These are phyloP conservation scores for Centaurea solstitialis DNA, from an alignment of 129 eudicot species.

Conservation along the genomic window DNA sequence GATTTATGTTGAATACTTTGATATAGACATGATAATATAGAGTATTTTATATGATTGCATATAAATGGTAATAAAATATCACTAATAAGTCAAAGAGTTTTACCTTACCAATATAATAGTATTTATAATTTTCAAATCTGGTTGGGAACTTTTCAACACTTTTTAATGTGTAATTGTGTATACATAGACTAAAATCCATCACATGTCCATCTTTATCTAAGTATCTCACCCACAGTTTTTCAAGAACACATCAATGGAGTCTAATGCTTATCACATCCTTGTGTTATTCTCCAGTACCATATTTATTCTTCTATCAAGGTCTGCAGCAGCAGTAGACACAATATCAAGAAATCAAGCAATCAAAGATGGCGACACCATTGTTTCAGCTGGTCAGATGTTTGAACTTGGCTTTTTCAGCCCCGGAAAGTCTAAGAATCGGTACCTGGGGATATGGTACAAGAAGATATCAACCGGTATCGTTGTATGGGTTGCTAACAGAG, in stretches of 20 bases:
- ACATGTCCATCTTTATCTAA: not conserved
- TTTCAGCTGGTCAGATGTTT: constrained; percentile 18
- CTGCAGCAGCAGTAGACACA: constrained; percentile 12
- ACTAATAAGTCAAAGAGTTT: too few relatives aligned
- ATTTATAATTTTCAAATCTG: not conserved
- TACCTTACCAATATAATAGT: not conserved
- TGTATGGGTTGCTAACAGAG: constrained; percentile 42
- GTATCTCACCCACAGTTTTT: not conserved
- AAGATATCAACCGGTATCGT: constrained; percentile 12
- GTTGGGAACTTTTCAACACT: not conserved
- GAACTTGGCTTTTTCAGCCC: constrained; percentile 41
- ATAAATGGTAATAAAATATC: too few relatives aligned
- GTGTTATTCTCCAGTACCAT: not conserved
- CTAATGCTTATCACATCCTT: not conserved
- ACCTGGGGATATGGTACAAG: constrained; percentile 22
- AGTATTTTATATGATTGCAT: too few relatives aligned
- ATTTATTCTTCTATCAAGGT: not conserved
- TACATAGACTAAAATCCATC: not conserved
- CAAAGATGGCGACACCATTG: constrained; percentile 34
- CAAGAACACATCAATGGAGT: constrained; percentile 1
- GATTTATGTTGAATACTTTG: too few relatives aligned
- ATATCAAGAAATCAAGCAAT: constrained; percentile 15
- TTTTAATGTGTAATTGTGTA: not conserved
- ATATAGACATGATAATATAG: too few relatives aligned
- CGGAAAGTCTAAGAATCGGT: constrained; percentile 6